Conservation (phyloP, 441 rosid genomes). For the Viola pubescens region DNA sequence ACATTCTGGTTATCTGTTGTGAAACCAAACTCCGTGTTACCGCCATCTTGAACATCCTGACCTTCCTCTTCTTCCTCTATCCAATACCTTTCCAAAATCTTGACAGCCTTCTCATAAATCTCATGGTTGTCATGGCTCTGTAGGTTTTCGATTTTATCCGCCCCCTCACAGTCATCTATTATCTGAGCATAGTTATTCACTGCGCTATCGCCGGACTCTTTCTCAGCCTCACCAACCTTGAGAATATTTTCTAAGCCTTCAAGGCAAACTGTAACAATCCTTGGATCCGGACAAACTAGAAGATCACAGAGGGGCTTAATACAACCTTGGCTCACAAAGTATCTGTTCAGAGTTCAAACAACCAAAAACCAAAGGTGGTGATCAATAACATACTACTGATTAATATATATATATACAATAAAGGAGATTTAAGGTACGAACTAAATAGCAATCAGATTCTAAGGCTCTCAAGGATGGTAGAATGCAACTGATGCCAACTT, state of each 20-base stretch:
- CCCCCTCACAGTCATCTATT: constrained; percentile 68
- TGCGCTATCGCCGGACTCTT: constrained; percentile 42
- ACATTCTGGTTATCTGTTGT: not conserved
- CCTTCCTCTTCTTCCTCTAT: constrained; percentile 59
- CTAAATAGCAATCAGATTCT: no score
- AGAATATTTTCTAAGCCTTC: constrained; percentile 78
- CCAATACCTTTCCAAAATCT: constrained; percentile 76
- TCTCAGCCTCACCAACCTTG: constrained; percentile 76
- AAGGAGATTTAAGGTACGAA: no score
- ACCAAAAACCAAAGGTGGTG: no score
- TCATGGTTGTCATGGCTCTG: constrained; percentile 64
- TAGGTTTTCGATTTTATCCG: constrained; percentile 63
- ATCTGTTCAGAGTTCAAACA: constrained; percentile 23
- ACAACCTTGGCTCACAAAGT: constrained; percentile 58
- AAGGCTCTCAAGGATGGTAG: no score
- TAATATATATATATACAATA: no score
- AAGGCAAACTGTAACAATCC: constrained; percentile 68
- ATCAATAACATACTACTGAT: no score
- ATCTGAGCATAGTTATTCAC: constrained; percentile 58
- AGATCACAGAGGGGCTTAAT: constrained; percentile 82
- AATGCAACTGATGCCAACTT: no score
- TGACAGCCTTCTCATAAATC: constrained; percentile 69
- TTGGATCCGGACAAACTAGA: constrained; percentile 70
- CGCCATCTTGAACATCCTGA: not conserved
- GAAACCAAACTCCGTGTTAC: not conserved